Evolutionary conservation across 225 moss, liverwort and hornwort species (phyloP).

Genomic region (Bryoerythrophyllum caledonicum): DNA sequence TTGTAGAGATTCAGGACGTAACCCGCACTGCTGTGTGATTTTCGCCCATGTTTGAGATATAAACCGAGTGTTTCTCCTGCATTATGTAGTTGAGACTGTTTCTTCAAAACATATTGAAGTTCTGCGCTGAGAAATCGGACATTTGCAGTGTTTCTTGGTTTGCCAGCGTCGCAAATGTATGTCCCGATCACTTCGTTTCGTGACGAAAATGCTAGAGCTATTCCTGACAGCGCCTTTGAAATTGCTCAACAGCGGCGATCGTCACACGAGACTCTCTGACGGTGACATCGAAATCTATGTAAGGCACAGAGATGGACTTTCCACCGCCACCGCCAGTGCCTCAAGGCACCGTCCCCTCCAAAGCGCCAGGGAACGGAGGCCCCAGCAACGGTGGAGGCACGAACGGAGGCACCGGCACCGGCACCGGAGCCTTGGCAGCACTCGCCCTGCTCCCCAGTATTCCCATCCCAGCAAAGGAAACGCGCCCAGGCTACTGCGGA

Average conservation of each 20-base stretch:
- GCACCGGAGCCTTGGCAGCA: conserved; percentile 34
- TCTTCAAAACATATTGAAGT: background rate
- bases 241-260: conserved; percentile 6
- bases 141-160: background rate
- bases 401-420: background rate
- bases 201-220: background rate
- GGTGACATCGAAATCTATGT: conserved; percentile 4
- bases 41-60: background rate
- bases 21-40: background rate
- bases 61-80: background rate
- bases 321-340: conserved; percentile 47
- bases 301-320: conserved; percentile 13
- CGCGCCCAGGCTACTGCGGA: no score
- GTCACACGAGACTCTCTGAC: background rate
- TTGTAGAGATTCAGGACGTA: background rate
- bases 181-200: background rate
- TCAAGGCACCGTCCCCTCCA: conserved; percentile 28
- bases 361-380: conserved; percentile 23
- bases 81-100: background rate
- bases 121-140: background rate
- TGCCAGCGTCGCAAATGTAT: background rate
- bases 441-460: conserved; percentile 22
- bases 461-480: conserved; percentile 28
- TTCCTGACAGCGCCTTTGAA: background rate
- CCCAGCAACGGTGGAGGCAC: background rate